Evolutionary conservation across 768 basidiomycete species (phyloP).

Genomic region (Cyclocybe cylindracea): DNA sequence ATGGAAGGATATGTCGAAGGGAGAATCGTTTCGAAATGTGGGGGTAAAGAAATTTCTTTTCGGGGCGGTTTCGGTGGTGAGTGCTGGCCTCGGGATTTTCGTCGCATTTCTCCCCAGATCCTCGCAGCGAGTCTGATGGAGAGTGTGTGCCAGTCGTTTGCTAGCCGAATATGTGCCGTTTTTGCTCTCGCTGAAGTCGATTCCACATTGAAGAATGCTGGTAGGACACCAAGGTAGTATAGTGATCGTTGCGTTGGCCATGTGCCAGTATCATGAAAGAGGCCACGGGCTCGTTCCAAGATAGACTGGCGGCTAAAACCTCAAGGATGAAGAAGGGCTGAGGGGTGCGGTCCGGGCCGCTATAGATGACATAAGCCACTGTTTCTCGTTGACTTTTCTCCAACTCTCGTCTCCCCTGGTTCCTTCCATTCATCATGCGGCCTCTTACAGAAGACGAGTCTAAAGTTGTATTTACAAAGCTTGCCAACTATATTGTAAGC

Average conservation of each 20-base stretch:
- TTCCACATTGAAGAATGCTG: too few relatives aligned
- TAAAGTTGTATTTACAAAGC: conserved; percentile 92
- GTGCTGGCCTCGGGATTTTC: too few relatives aligned
- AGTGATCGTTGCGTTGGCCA: conserved; percentile 1
- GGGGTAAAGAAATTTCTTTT: too few relatives aligned
- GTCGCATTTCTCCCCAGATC: neutral
- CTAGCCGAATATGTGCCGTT: neutral
- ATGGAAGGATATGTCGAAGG: too few relatives aligned
- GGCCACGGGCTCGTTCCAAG: too few relatives aligned
- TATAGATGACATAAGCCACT: too few relatives aligned
- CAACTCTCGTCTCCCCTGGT: neutral
- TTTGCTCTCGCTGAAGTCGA: neutral
- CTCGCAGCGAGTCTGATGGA: conserved; percentile 1
- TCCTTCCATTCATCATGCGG: conserved; percentile 58
- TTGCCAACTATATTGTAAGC: conserved; percentile 94
- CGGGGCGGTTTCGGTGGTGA: too few relatives aligned
- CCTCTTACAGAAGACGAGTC: conserved; percentile 97
- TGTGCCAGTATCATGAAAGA: neutral
- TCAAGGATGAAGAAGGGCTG: too few relatives aligned
- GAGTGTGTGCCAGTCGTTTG: neutral
- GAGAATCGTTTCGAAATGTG: too few relatives aligned
- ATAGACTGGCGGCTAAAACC: too few relatives aligned
- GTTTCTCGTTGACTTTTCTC: conserved; percentile 7
- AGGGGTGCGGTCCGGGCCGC: too few relatives aligned
- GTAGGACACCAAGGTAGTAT: conserved; percentile 2